phyloP scores from a whole-genome alignment of 441 rosid genomes.

The Rhodomyrtus psidioides region DNA sequence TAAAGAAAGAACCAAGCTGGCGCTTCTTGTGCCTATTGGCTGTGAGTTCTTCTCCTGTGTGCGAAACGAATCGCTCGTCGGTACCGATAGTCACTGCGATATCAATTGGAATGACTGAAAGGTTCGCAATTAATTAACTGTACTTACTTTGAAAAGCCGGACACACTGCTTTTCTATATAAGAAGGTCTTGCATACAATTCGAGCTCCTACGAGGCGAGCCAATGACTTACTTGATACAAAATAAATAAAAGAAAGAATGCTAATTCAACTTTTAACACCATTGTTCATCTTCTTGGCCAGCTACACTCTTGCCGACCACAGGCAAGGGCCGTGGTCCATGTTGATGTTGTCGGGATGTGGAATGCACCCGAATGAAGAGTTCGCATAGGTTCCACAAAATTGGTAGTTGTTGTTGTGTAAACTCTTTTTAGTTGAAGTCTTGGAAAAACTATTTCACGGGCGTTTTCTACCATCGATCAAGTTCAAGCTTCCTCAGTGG shows the following conservation, averaged over 20 bases:
- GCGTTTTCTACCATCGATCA: too few relatives aligned
- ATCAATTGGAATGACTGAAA: neutral
- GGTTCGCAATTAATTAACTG: neutral
- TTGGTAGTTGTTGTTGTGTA: too few relatives aligned
- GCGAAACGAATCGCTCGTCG: neutral
- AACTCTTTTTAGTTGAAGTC: too few relatives aligned
- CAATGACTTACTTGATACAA: neutral
- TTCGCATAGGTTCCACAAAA: too few relatives aligned
- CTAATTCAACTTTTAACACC: neutral
- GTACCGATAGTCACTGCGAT: neutral
- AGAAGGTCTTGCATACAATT: neutral
- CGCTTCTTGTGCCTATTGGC: conserved; percentile 13
- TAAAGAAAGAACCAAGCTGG: conserved; percentile 17
- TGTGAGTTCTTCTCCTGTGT: conserved; percentile 14
- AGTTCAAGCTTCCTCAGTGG: too few relatives aligned
- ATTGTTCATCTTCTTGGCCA: too few relatives aligned
- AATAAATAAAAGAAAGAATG: neutral
- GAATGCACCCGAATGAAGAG: too few relatives aligned
- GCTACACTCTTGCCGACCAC: too few relatives aligned
- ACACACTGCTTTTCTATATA: neutral
- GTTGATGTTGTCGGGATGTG: too few relatives aligned
- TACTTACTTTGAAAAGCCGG: neutral
- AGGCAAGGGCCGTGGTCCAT: too few relatives aligned
- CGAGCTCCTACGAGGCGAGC: neutral
- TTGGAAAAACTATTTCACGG: too few relatives aligned